Conservation (phyloP, 768 basidiomycete species). For the Lactifluus volemus region DNA sequence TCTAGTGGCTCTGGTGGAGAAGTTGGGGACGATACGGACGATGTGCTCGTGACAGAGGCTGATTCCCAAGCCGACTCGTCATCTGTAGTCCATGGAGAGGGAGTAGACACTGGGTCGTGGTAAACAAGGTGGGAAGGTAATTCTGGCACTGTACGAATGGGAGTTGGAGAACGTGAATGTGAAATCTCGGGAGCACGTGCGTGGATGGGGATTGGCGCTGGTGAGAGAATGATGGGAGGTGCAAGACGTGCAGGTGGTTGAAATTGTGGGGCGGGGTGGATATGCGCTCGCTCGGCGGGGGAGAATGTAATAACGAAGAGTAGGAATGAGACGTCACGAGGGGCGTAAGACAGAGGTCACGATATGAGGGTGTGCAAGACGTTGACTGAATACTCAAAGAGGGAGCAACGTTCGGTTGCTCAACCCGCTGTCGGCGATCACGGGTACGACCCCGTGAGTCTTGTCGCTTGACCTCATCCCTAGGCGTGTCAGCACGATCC, state of each 20-base stretch:
- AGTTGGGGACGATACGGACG: conserved; percentile 44
- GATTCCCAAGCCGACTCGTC: conserved; percentile 75
- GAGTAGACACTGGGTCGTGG: conserved; percentile 22
- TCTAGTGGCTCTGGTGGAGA: conserved; percentile 28
- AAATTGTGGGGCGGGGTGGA: not conserved
- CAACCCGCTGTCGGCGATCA: conserved; percentile 38
- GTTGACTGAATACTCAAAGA: conserved; percentile 24
- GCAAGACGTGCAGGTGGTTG: conserved; percentile 5
- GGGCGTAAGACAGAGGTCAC: conserved; percentile 24
- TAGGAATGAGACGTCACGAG: conserved; percentile 28
- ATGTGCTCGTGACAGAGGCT: conserved; percentile 52
- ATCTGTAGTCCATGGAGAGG: conserved; percentile 66
- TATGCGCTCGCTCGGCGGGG: conserved; percentile 25
- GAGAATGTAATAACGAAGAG: conserved; percentile 23
- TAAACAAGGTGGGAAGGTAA: conserved; percentile 17
- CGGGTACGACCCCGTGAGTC: conserved; percentile 54
- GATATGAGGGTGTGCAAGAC: conserved; percentile 22
- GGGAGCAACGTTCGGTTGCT: conserved; percentile 28
- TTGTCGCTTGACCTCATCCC: conserved; percentile 38
- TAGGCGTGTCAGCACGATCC: conserved; percentile 32
- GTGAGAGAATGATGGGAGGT: not conserved
- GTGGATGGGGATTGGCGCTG: conserved; percentile 10
- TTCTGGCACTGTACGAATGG: conserved; percentile 27
- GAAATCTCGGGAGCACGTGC: conserved; percentile 9
- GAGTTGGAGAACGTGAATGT: conserved; percentile 34